phyloP scores from a whole-genome alignment of 805 yeast species.

The Suhomyces sp. region DNA sequence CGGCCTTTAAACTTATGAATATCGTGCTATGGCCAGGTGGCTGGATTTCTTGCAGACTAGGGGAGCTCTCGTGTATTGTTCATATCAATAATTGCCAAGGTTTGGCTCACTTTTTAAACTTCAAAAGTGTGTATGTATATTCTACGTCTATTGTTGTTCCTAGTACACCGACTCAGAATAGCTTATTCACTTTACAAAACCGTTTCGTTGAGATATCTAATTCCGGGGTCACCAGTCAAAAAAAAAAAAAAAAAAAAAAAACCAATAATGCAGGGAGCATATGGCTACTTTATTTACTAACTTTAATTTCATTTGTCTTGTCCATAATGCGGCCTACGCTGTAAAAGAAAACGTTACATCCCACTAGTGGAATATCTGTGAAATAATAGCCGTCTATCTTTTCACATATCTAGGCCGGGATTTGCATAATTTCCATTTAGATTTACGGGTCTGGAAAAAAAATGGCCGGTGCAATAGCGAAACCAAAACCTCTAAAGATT shows the following conservation, averaged over 20 bases:
- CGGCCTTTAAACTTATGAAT: not conserved
- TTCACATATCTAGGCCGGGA: not conserved
- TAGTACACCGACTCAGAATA: not conserved
- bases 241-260: not conserved
- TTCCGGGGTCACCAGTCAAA: not conserved
- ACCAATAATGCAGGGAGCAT: not conserved
- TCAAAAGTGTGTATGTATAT: not conserved
- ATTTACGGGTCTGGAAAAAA: not conserved
- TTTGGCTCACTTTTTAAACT: not conserved
- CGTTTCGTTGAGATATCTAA: not conserved
- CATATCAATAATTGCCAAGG: not conserved
- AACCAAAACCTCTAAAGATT: constrained; percentile 34
- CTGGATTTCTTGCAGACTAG: not conserved
- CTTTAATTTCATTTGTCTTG: not conserved
- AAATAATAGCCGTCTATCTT: not conserved
- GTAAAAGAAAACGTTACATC: not conserved
- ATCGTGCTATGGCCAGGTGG: not conserved
- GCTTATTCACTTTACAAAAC: not conserved
- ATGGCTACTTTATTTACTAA: not conserved
- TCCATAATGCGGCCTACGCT: not conserved
- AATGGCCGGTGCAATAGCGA: constrained; percentile 7
- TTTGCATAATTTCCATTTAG: not conserved
- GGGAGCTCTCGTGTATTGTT: not conserved
- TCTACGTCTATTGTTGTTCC: not conserved
- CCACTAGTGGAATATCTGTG: not conserved